Evolutionary conservation across 495 filamentous ascomycete species (phyloP).

Genomic region (Podospora pseudoanserina): DNA sequence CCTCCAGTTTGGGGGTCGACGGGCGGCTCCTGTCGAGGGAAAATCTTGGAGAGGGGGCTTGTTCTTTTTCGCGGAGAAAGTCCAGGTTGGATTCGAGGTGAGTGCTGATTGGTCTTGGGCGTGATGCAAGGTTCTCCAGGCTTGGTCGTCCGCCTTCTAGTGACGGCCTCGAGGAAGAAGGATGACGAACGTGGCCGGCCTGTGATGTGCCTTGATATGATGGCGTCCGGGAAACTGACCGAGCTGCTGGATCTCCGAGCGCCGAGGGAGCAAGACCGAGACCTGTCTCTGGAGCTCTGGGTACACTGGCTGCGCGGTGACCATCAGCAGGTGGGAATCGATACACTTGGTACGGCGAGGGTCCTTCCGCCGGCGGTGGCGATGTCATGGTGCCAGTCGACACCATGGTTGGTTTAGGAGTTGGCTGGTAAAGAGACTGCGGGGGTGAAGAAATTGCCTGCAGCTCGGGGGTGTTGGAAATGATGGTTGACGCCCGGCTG

Average conservation of each 20-base stretch:
- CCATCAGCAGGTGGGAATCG: conserved; percentile 57
- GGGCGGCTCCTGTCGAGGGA: conserved; percentile 29
- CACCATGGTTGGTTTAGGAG: conserved; percentile 68
- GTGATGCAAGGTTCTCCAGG: conserved; percentile 44
- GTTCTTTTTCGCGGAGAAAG: conserved; percentile 63
- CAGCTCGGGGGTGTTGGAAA: conserved; percentile 51
- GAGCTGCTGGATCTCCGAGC: conserved; percentile 30
- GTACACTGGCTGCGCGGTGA: conserved; percentile 56
- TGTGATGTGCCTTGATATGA: conserved; percentile 51
- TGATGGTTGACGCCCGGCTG: conserved; percentile 52
- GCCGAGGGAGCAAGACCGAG: conserved; percentile 24
- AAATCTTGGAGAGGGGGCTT: conserved; percentile 37
- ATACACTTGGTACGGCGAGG: conserved; percentile 54
- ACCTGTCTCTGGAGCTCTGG: conserved; percentile 37
- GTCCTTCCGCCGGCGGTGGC: conserved; percentile 51
- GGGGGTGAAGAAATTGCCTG: conserved; percentile 47
- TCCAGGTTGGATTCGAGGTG: conserved; percentile 77
- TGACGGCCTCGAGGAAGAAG: conserved; percentile 75
- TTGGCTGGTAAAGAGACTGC: conserved; percentile 53
- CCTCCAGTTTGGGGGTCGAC: conserved; percentile 51
- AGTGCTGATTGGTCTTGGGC: conserved; percentile 53
- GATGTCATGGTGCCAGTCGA: conserved; percentile 93
- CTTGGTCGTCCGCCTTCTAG: conserved; percentile 69
- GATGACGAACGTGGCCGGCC: conserved; percentile 39
- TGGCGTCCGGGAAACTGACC: conserved; percentile 34